phyloP scores from a whole-genome alignment of 306 rosid species.

The Dryas alaskensis region DNA sequence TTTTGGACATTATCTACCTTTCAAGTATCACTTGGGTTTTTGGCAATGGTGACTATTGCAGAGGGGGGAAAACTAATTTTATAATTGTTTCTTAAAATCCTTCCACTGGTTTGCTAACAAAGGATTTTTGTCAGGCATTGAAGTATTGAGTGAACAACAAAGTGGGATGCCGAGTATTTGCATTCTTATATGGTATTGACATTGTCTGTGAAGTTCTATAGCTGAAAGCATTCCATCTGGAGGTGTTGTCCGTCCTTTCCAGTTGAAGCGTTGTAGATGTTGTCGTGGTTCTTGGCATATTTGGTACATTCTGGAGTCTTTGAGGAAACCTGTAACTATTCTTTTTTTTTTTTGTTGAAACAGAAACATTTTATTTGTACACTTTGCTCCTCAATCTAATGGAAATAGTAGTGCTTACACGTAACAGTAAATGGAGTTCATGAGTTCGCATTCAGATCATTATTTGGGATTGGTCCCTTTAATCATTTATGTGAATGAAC shows the following conservation, averaged over 20 bases:
- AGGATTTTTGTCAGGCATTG: constrained; percentile 1
- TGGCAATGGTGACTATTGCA: not conserved
- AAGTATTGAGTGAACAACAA: not conserved
- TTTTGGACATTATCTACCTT: not conserved
- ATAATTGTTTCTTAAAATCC: not conserved
- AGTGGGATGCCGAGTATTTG: not conserved
- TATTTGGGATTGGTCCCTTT: not conserved
- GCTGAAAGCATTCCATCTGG: not conserved
- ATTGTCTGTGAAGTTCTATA: not conserved
- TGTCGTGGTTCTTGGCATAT: not conserved
- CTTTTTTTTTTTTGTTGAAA: not conserved
- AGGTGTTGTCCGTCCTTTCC: not conserved
- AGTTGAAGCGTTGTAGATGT: not conserved
- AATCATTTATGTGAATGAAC: not conserved
- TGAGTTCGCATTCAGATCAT: not conserved
- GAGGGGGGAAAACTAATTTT: not conserved
- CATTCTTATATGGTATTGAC: too few relatives aligned
- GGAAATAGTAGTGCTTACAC: not conserved
- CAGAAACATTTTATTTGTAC: not conserved
- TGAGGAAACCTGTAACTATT: not conserved
- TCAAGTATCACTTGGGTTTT: not conserved
- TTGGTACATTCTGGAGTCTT: not conserved
- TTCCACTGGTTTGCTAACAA: not conserved
- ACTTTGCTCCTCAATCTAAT: not conserved
- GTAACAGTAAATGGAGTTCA: not conserved